phyloP scores from a whole-genome alignment of 2,329 filamentous ascomycete genomes.

The Apiospora pterosperma region DNA sequence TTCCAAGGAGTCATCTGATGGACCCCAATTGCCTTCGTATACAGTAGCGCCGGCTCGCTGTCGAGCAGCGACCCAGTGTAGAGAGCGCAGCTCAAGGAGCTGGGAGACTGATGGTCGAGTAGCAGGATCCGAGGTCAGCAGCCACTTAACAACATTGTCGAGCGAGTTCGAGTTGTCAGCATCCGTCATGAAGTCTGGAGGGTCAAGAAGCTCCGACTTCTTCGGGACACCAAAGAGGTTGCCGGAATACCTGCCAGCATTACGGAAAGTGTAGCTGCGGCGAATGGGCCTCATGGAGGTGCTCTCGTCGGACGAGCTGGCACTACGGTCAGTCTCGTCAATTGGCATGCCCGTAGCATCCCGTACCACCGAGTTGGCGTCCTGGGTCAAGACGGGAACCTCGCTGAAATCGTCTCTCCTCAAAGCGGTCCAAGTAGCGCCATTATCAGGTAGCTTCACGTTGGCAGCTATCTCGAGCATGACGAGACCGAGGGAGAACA shows the following conservation, averaged over 20 bases:
- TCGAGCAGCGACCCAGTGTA: constrained; percentile 75
- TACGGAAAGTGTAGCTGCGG: constrained; percentile 22
- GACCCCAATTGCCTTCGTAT: constrained; percentile 95
- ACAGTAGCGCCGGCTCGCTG: constrained; percentile 88
- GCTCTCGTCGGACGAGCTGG: constrained; percentile 27
- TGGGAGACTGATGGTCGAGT: constrained; percentile 73
- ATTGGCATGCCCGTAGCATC: constrained; percentile 72
- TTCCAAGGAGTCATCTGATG: constrained; percentile 50
- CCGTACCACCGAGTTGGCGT: constrained; percentile 64
- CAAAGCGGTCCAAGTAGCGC: constrained; percentile 84
- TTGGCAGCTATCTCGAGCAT: constrained; percentile 94
- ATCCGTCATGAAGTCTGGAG: constrained; percentile 88
- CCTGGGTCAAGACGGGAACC: constrained; percentile 82
- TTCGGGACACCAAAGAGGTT: constrained; percentile 45
- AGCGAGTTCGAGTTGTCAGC: constrained; percentile 69
- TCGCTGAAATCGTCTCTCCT: constrained; percentile 86
- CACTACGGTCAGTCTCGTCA: constrained; percentile 35
- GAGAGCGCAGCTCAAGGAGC: constrained; percentile 67
- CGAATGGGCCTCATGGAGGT: constrained; percentile 13
- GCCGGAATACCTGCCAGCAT: constrained; percentile 27
- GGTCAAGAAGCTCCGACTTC: constrained; percentile 52
- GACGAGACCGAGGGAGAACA: constrained; percentile 92
- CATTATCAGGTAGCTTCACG: constrained; percentile 89
- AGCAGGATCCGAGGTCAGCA: constrained; percentile 75
- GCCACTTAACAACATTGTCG: constrained; percentile 80